phyloP scores from a whole-genome alignment of 768 basidiomycete species.

The Rhodosporidiobolus sp. region DNA sequence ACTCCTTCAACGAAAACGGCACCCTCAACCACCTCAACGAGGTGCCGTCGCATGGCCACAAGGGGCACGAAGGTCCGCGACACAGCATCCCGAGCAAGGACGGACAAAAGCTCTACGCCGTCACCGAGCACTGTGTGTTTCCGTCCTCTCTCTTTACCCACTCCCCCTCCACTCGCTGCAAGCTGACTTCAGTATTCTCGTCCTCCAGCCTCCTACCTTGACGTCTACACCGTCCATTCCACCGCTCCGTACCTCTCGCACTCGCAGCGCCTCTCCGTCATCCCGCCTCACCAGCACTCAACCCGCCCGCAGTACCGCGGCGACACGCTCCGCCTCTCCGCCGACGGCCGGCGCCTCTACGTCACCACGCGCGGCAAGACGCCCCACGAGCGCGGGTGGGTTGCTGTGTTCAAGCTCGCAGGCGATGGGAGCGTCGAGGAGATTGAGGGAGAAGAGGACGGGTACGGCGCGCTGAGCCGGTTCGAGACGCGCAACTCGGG shows the following conservation, averaged over 20 bases:
- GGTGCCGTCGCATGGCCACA: constrained; percentile 26
- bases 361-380: constrained; percentile 45
- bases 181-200: too few relatives aligned
- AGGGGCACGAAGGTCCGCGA: constrained; percentile 42
- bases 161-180: not conserved
- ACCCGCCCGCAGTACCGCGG: constrained; percentile 41
- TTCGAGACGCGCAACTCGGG: constrained; percentile 44
- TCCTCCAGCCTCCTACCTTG: constrained; percentile 42
- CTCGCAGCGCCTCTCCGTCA: constrained; percentile 40
- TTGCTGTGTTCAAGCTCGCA: constrained; percentile 39
- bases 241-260: constrained; percentile 30
- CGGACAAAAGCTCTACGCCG: constrained; percentile 41
- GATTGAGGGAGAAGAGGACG: not conserved
- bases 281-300: constrained; percentile 33
- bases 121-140: constrained; percentile 45
- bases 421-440: constrained; percentile 22
- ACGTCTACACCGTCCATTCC: constrained; percentile 40
- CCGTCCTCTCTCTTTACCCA: too few relatives aligned
- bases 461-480: constrained; percentile 21
- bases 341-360: constrained; percentile 35
- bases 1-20: constrained; percentile 37
- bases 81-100: constrained; percentile 41
- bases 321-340: constrained; percentile 45
- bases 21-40: constrained; percentile 34
- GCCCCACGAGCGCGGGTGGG: constrained; percentile 31